Evolutionary conservation across 2,329 filamentous ascomycete species (phyloP), one percentile per base, ranked within the genome.

Genomic region (Apiospora marii): DNA sequence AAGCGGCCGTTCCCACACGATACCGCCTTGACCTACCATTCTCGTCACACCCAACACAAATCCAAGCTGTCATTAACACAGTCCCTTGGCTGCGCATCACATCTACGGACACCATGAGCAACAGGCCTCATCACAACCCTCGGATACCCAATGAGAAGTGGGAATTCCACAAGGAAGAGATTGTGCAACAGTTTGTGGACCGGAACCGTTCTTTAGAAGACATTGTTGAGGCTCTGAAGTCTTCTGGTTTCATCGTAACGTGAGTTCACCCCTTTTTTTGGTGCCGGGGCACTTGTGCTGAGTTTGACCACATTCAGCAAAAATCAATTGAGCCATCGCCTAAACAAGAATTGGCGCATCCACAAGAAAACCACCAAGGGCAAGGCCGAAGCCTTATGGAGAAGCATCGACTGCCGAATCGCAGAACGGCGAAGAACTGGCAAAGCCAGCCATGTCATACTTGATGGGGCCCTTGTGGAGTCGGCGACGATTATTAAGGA

Each of bases 91-190:
- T 41, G 37, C 10, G 37, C 37, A 41, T 8, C 37, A 41, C 37
- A 41, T 10, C 37, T 41, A 41, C 37, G 0, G 37, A 41, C 19
- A 37, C 5, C 6, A 37, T 67, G 61, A n/a, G 27, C 30, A 67
- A 4, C 7, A 37, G 7, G 1, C 44, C 12, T 13, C 16, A 10
- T n/a, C 64, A 41, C 2, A 41, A 12, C 16, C 22, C 64, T n/a
- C 51, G 51, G 24, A 58, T 58, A 30, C 24, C 64, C 37, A 22
- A 68, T 43, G n/a, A 68, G 64, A 46, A 44, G 13, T 68, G 64
- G 64, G 64, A 68, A 5, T n/a, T 6, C 3, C 64, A 46, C 12
- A 68, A 46, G 22, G 1, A 13, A 5, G 19, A 43, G 3, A 68
- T 68, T 10, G 22, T 68, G 24, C 37, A 2, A 22, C 37, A 43